Percentiles rank a stretch among this genome's conserved stretches.
phyloP scores from a whole-genome alignment of 306 rosid genomes.

The Ochetophila trinervis region DNA sequence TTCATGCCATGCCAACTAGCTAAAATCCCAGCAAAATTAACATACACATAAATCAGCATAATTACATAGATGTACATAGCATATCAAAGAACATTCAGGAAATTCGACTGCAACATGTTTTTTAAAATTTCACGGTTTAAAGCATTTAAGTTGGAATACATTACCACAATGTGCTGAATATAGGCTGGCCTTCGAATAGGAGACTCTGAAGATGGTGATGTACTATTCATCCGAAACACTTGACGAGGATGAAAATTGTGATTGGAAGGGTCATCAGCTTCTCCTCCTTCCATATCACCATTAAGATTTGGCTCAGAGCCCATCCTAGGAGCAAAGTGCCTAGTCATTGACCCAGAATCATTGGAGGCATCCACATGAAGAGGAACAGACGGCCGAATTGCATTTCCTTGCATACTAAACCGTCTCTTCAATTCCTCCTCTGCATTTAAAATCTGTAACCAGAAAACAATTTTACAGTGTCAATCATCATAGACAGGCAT shows the following conservation, averaged over 20 bases:
- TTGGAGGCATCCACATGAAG: constrained; percentile 61
- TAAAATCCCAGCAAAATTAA: too few species aligned
- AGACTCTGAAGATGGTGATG: constrained; percentile 92
- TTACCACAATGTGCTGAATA: constrained; percentile 61
- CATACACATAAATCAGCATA: too few species aligned
- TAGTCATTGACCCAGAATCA: constrained; percentile 63
- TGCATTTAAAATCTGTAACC: constrained; percentile 70
- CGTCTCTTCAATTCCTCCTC: constrained; percentile 92
- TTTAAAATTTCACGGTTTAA: background rate
- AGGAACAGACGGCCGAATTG: constrained; percentile 44
- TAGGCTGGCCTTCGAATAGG: constrained; percentile 69
- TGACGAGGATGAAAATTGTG: constrained; percentile 54
- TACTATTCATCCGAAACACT: constrained; percentile 54
- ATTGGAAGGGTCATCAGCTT: constrained; percentile 64
- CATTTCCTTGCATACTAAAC: constrained; percentile 47
- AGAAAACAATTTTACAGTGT: constrained; percentile 3
- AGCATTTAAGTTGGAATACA: background rate
- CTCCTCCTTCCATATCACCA: constrained; percentile 73
- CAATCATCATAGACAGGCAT: constrained; percentile 3
- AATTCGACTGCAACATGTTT: constrained; percentile 9
- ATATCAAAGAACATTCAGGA: constrained; percentile 9
- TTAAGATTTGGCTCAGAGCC: constrained; percentile 55
- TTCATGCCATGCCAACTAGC: too few species aligned
- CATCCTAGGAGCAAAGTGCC: constrained; percentile 46
- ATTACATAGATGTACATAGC: background rate